Base-by-base conservation (phyloP, 495 filamentous ascomycete species). In the Aspergillus avenaceus region DNA sequence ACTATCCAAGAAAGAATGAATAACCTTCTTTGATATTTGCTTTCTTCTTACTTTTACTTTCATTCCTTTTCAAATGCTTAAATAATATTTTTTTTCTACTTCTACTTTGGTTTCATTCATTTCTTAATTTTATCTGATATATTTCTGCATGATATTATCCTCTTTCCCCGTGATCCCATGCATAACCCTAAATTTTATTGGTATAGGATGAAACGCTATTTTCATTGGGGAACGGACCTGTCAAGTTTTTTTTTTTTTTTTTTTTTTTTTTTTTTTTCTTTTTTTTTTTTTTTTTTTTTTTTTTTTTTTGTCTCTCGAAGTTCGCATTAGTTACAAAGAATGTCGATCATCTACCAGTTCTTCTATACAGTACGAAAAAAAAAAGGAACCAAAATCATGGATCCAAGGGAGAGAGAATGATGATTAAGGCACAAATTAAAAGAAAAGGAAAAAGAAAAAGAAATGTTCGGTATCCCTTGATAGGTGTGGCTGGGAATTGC, bases 181-280 rank as follows among this genome's bases (percentile, higher is more conserved):
- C 31, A 34, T 1, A 7, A 34, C 31, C n/a, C 31, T 31, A 31
- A 31, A 31, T 31, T 31, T 34, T 34, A 38, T 8, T 19, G 13
- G 16, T 1, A 38, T 38, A 18, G 16, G 13, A 19, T 38, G 34
- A 38, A 38, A 14, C 34, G n/a, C n/a, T n/a, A n/a, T n/a, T n/a
- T n/a, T 42, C 40, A 47, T 48, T 21, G 25, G 23, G 27, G 41
- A 52, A 60, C 53, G 43, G 36, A 25, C 40, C 29, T 36, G 42
- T 16, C 24, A 26, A 34, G 23, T 28, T 42, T 45, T 23, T 36
- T 21, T 48, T 25, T 52, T 38, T 54, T 46, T 24, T 37, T 46
- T 47, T 28, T 29, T 19, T 1, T 38, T 38, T 19, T 38, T 9
- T n/a, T n/a, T n/a, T n/a, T n/a, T n/a, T n/a, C n/a, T n/a, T n/a